These are phyloP conservation scores for Boletus pseudopeckii DNA, from an alignment of 768 basidiomycete species.

Conservation along the genomic window DNA sequence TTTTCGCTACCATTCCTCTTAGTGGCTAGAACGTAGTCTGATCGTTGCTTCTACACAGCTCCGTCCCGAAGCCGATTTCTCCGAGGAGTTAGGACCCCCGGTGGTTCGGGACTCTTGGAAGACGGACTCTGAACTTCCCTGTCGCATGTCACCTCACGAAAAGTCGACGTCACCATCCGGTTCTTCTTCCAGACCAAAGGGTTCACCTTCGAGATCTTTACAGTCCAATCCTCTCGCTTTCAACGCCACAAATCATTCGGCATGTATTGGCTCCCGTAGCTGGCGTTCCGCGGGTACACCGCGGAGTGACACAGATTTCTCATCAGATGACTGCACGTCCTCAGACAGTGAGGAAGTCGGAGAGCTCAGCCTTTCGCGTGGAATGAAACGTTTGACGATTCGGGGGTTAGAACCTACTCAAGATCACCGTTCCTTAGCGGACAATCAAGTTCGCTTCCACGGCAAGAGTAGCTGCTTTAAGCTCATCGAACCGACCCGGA, in stretches of 20 bases:
- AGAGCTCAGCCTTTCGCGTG: constrained; percentile 38
- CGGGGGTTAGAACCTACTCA: constrained; percentile 38
- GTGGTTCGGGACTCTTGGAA: constrained; percentile 67
- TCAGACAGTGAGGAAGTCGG: constrained; percentile 38
- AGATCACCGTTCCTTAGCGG: constrained; percentile 28
- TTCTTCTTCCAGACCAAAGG: constrained; percentile 13
- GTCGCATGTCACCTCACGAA: constrained; percentile 15
- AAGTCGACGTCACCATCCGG: constrained; percentile 22
- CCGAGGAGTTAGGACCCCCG: constrained; percentile 58
- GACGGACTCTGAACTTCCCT: constrained; percentile 21
- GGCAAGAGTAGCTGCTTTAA: constrained; percentile 58
- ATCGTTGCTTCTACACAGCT: constrained; percentile 40
- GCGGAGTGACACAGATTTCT: constrained; percentile 28
- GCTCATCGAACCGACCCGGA: constrained; percentile 52
- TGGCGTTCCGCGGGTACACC: constrained; percentile 21
- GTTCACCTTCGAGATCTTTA: constrained; percentile 9
- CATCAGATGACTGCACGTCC: constrained; percentile 26
- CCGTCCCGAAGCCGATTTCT: constrained; percentile 59
- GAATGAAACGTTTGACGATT: constrained; percentile 36
- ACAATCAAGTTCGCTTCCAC: constrained; percentile 53
- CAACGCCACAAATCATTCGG: constrained; percentile 2
- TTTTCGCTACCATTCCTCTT: neutral
- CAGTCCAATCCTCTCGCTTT: constrained; percentile 6
- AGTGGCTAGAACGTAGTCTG: constrained; percentile 2
- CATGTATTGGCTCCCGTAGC: constrained; percentile 4